Evolutionary conservation across 306 rosid genomes (phyloP).

Genomic region (Malus fusca): DNA sequence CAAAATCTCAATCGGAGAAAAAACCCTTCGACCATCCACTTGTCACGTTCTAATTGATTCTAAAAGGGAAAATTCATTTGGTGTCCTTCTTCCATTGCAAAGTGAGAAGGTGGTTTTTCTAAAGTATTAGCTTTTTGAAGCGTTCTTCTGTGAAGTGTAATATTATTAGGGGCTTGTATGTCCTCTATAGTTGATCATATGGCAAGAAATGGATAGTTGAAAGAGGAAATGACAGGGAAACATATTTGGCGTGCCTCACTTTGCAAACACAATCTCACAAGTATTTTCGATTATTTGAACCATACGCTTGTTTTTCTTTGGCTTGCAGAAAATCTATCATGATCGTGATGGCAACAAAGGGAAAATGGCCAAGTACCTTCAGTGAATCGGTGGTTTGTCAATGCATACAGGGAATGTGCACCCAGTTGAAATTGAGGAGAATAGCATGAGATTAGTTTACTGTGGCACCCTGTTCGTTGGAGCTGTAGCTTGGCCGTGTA

Average conservation of each 20-base stretch:
- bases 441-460: slow-evolving; percentile 11
- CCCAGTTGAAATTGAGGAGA: slow-evolving; percentile 11
- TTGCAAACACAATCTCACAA: not conserved
- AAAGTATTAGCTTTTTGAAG: not conserved
- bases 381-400: slow-evolving; percentile 16
- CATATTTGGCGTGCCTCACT: not conserved
- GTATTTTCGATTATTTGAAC: not conserved
- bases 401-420: not conserved
- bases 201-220: not conserved
- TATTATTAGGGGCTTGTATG: no score
- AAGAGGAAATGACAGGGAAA: not conserved
- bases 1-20: no score
- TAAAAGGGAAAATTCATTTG: no score
- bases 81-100: not conserved
- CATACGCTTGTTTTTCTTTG: not conserved
- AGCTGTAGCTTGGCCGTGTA: slow-evolving; percentile 2
- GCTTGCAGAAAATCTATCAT: slow-evolving; percentile 39
- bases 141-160: no score
- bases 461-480: not conserved
- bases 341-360: slow-evolving; percentile 18
- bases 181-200: not conserved
- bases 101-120: not conserved
- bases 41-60: no score
- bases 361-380: not conserved
- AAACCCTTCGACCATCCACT: no score